Conservation (phyloP, 176 grass and related monocot species). For the Tuctoria greenei region DNA sequence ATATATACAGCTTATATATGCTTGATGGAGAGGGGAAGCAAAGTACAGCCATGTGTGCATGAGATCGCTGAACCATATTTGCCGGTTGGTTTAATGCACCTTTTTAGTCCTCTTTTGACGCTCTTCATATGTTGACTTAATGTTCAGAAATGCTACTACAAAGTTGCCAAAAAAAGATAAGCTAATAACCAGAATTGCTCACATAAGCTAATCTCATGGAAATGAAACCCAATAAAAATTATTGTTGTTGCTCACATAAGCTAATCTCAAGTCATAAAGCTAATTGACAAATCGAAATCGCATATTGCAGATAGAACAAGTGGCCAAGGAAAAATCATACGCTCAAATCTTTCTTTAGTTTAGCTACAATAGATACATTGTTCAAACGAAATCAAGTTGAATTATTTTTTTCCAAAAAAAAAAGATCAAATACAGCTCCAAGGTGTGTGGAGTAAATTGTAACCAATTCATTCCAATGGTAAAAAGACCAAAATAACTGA, state of each 20-base stretch:
- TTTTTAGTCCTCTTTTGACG: not conserved
- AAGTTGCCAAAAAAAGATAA: slow-evolving; percentile 22
- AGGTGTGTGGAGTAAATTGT: not conserved
- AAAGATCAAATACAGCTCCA: not conserved
- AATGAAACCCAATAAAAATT: too few relatives aligned
- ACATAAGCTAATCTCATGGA: not conserved
- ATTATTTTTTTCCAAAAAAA: not conserved
- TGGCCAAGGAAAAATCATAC: not conserved
- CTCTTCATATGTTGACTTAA: not conserved
- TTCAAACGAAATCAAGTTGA: not conserved
- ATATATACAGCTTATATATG: slow-evolving; percentile 5
- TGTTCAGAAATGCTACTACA: not conserved
- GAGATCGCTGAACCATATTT: not conserved
- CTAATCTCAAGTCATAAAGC: slow-evolving; percentile 5
- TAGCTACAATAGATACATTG: not conserved
- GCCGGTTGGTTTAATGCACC: not conserved
- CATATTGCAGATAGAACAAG: slow-evolving; percentile 1
- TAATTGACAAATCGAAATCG: slow-evolving; percentile 18
- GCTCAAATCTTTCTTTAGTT: not conserved
- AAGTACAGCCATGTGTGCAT: not conserved
- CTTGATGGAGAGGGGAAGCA: not conserved
- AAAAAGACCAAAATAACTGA: slow-evolving; percentile 15
- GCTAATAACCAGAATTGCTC: not conserved
- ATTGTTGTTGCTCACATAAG: not conserved
- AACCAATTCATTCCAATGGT: slow-evolving; percentile 1